Conservation (phyloP, 2,329 filamentous ascomycete species). For the Paecilomyces variotii region DNA sequence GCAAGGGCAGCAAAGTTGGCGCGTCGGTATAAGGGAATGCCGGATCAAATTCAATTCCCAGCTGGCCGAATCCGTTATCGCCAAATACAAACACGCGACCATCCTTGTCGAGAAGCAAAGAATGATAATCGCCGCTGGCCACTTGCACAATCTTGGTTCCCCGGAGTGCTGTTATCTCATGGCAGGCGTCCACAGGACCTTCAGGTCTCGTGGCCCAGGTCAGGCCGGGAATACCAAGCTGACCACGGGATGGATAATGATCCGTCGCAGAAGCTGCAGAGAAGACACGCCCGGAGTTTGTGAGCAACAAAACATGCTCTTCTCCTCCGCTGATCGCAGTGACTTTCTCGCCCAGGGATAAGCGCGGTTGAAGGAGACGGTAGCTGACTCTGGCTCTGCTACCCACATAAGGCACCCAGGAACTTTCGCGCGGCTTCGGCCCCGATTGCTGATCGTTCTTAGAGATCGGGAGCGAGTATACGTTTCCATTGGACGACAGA, state of each 20-base stretch:
- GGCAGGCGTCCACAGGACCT: slow-evolving; percentile 71
- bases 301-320: slow-evolving; percentile 81
- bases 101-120: slow-evolving; percentile 64
- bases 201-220: slow-evolving; percentile 69
- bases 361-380: slow-evolving; percentile 60
- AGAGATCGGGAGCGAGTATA: slow-evolving; percentile 79
- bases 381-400: slow-evolving; percentile 56
- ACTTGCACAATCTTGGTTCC: slow-evolving; percentile 66
- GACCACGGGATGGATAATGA: slow-evolving; percentile 71
- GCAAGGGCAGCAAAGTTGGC: slow-evolving; percentile 62
- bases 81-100: slow-evolving; percentile 81
- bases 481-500: slow-evolving; percentile 62
- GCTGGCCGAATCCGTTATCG: slow-evolving; percentile 83
- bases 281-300: slow-evolving; percentile 76
- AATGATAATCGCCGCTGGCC: slow-evolving; percentile 81
- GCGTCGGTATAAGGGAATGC: slow-evolving; percentile 57
- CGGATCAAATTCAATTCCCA: slow-evolving; percentile 66
- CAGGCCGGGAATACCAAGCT: slow-evolving; percentile 78
- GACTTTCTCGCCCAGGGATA: slow-evolving; percentile 64
- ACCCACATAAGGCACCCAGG: slow-evolving; percentile 71
- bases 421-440: slow-evolving; percentile 54
- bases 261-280: slow-evolving; percentile 74
- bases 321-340: slow-evolving; percentile 67
- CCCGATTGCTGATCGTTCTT: slow-evolving; percentile 61
- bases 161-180: slow-evolving; percentile 66